Percentiles rank a stretch among this genome's conserved stretches.
Conservation (phyloP, 768 basidiomycete genomes). For the Clavaria fumosa region DNA sequence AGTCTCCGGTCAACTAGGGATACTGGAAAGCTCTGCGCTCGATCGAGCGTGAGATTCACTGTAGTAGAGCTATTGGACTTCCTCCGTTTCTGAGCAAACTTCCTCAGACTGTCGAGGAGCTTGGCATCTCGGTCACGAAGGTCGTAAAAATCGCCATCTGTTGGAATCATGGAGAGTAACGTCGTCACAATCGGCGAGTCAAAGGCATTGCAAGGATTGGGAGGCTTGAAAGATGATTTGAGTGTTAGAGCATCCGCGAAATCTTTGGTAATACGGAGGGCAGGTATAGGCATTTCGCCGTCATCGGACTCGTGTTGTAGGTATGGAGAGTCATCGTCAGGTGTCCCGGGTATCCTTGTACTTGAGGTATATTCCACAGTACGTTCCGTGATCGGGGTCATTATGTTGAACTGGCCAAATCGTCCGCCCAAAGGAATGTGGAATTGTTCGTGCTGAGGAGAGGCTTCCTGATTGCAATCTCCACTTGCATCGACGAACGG, state of each 20-base stretch:
- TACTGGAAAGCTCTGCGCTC: constrained; percentile 33
- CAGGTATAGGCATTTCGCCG: constrained; percentile 4
- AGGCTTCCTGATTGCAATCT: constrained; percentile 15
- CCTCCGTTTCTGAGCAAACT: constrained; percentile 39
- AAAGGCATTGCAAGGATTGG: constrained; percentile 84
- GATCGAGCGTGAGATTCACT: constrained; percentile 20
- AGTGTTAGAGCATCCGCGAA: constrained; percentile 48
- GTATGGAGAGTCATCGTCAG: not conserved
- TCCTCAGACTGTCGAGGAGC: constrained; percentile 57
- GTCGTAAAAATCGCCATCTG: constrained; percentile 48
- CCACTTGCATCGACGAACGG: constrained; percentile 19
- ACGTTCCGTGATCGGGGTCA: constrained; percentile 96
- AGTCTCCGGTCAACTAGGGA: constrained; percentile 49
- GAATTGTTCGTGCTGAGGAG: constrained; percentile 11
- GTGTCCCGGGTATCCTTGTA: constrained; percentile 18
- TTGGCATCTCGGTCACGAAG: constrained; percentile 36
- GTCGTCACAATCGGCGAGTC: constrained; percentile 47
- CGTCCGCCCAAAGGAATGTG: constrained; percentile 50
- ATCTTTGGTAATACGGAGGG: constrained; percentile 34
- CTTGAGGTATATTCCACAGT: constrained; percentile 72
- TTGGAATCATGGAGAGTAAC: constrained; percentile 47
- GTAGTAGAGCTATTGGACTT: constrained; percentile 27
- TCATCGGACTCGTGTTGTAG: not conserved
- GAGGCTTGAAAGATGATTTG: constrained; percentile 49
- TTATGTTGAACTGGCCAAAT: constrained; percentile 73